Evolutionary conservation across 306 rosid species (phyloP).

Genomic region (Fragaria iinumae): DNA sequence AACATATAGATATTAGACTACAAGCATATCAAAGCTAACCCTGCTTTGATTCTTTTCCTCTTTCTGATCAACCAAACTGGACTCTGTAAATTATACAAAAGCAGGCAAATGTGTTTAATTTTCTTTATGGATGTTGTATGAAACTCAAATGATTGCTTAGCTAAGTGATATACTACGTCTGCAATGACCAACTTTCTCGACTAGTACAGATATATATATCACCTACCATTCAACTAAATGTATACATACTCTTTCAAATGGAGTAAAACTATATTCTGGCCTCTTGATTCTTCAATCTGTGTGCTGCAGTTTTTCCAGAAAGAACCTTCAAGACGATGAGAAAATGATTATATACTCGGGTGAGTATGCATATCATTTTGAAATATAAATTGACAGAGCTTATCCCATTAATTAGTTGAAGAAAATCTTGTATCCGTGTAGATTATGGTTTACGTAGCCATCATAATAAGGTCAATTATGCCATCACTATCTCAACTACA

Average conservation of each 20-base stretch:
- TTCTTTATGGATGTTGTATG: background rate
- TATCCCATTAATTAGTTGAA: background rate
- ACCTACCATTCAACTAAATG: background rate
- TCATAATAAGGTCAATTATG: background rate
- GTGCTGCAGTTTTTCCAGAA: background rate
- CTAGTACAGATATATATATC: background rate
- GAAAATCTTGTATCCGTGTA: background rate
- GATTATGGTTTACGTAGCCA: background rate
- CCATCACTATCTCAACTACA: background rate
- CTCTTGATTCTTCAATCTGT: background rate
- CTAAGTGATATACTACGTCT: background rate
- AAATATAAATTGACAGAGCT: background rate
- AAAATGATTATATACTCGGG: background rate
- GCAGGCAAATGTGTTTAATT: background rate
- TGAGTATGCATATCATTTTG: background rate
- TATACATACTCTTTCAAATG: too few species aligned
- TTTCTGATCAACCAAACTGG: background rate
- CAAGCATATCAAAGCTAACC: background rate
- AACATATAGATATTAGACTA: background rate
- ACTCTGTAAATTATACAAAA: background rate
- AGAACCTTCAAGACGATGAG: background rate
- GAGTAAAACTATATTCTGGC: too few species aligned
- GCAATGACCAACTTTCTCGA: constrained; percentile 1
- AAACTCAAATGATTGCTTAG: constrained; percentile 9
- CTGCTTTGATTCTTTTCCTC: background rate